Percentiles rank a stretch among this genome's conserved stretches.
Evolutionary conservation across 1,284 basidiomycete species (phyloP).

Genomic region (Trichosporon inkin): DNA sequence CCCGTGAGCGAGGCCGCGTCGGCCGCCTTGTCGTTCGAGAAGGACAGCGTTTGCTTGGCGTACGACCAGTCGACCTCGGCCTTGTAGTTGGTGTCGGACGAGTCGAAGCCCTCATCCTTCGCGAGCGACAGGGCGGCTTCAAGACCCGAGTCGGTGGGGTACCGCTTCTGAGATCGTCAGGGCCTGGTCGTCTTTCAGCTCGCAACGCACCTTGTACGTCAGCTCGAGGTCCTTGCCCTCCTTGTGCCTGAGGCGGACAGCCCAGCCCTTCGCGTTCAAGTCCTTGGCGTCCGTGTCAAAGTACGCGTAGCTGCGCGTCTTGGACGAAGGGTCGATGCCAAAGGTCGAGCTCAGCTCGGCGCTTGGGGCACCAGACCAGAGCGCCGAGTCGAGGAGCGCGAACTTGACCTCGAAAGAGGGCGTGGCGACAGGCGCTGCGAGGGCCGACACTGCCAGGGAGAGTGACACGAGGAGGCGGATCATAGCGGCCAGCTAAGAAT

Average conservation of each 20-base stretch:
- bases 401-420: constrained; percentile 16
- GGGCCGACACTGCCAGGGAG: not conserved
- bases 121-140: constrained; percentile 6
- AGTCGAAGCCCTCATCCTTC: constrained; percentile 13
- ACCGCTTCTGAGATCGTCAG: not conserved
- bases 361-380: constrained; percentile 1
- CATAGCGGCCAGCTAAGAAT: not conserved
- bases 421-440: not conserved
- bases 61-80: constrained; percentile 17
- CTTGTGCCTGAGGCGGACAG: constrained; percentile 12
- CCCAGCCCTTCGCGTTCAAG: constrained; percentile 7
- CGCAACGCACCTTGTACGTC: constrained; percentile 8
- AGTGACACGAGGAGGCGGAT: not conserved
- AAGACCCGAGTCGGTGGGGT: not conserved
- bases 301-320: constrained; percentile 6
- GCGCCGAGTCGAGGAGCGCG: not conserved
- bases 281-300: constrained; percentile 10
- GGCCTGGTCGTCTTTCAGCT: too few species aligned
- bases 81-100: constrained; percentile 3
- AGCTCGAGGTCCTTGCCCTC: constrained; percentile 10
- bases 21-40: not conserved
- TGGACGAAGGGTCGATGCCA: not conserved
- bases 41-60: constrained; percentile 11
- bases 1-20: not conserved
- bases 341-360: not conserved